Evolutionary conservation across 169 alveolate species (phyloP).

Genomic region (Amoebophrya sp.): DNA sequence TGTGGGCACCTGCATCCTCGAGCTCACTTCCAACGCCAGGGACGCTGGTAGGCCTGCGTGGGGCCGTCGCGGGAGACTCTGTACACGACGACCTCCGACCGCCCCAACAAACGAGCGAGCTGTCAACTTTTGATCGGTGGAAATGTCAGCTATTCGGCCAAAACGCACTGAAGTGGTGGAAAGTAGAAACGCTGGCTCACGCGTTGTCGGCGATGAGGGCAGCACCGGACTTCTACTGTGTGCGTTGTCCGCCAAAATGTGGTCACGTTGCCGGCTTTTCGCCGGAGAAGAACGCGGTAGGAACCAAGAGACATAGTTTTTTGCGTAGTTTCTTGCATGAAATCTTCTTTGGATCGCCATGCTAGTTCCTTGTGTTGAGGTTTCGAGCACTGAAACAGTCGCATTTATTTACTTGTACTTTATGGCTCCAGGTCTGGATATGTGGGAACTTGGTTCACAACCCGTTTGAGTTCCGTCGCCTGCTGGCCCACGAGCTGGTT

Average conservation of each 20-base stretch:
- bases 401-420: neutral
- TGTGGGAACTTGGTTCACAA: constrained; percentile 51
- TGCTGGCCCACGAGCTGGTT: constrained; percentile 53
- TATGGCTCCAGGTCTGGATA: constrained; percentile 44
- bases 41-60: too few species aligned
- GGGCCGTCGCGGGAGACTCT: too few species aligned
- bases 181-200: constrained; percentile 48
- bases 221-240: constrained; percentile 50
- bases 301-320: constrained; percentile 30
- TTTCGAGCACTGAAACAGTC: constrained; percentile 38
- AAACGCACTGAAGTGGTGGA: constrained; percentile 29
- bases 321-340: constrained; percentile 29
- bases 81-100: too few species aligned
- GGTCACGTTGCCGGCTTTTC: constrained; percentile 37
- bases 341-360: neutral
- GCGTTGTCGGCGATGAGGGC: constrained; percentile 52
- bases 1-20: too few species aligned
- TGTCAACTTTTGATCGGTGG: neutral
- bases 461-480: constrained; percentile 51
- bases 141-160: neutral
- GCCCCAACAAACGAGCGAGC: too few species aligned
- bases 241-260: constrained; percentile 52
- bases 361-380: constrained; percentile 45
- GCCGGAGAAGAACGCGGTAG: constrained; percentile 30
- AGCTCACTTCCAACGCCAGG: too few species aligned